A percentile compares a stretch with the other conserved stretches of the same genome.
phyloP scores from a whole-genome alignment of 1,139 yeast species.

The Geotrichum citri-aurantii region DNA sequence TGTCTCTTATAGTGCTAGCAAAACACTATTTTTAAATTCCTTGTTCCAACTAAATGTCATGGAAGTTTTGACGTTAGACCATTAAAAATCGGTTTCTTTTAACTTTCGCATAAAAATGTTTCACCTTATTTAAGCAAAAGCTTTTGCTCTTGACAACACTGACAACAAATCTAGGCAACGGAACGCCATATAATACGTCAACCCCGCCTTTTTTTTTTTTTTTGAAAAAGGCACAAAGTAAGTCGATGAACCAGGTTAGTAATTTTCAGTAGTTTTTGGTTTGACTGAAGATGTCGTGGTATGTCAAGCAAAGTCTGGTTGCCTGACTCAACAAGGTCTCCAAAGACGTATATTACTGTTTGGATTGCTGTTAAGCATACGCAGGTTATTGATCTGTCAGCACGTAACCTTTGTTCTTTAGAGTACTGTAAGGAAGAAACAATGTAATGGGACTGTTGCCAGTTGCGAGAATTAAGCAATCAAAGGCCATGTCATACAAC shows the following conservation, averaged over 20 bases:
- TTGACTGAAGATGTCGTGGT: not conserved
- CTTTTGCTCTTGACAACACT: slow-evolving; percentile 6
- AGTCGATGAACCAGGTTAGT: slow-evolving; percentile 1
- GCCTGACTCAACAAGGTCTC: slow-evolving; percentile 7
- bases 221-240: slow-evolving; percentile 12
- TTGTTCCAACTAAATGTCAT: too few relatives aligned
- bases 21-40: too few relatives aligned
- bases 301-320: slow-evolving; percentile 4
- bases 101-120: not conserved
- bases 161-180: slow-evolving; percentile 10
- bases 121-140: slow-evolving; percentile 3
- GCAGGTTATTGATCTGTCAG: slow-evolving; percentile 7
- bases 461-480: slow-evolving; percentile 12
- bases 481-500: not conserved
- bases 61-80: too few relatives aligned
- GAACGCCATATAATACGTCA: slow-evolving; percentile 6
- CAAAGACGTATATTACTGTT: slow-evolving; percentile 5
- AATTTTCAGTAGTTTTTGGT: not conserved
- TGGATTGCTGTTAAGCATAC: slow-evolving; percentile 9
- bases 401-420: slow-evolving; percentile 9
- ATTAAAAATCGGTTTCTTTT: too few relatives aligned
- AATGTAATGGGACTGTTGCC: slow-evolving; percentile 11
- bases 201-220: slow-evolving; percentile 12
- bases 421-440: slow-evolving; percentile 1
- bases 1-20: too few relatives aligned